phyloP scores from a whole-genome alignment of 306 rosid genomes.

The Oxytropis ochrocephala region DNA sequence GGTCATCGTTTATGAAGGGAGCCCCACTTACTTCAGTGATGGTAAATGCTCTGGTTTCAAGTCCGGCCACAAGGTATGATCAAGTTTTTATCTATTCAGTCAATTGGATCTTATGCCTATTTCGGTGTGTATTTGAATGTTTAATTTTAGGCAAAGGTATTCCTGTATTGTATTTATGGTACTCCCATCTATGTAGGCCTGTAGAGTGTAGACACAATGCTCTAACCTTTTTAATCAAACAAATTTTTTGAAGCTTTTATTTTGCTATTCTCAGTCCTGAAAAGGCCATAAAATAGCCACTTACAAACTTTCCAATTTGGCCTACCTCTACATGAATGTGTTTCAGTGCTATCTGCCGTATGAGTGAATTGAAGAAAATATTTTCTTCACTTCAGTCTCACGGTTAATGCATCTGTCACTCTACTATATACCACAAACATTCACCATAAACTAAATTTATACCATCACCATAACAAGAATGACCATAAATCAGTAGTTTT shows the following conservation, averaged over 20 bases:
- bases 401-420: not conserved
- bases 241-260: not conserved
- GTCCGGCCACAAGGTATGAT: constrained; percentile 89
- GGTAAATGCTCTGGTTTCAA: constrained; percentile 70
- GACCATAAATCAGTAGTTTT: constrained; percentile 20
- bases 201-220: not conserved
- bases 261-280: not conserved
- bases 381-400: constrained; percentile 7
- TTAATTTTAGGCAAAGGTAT: not conserved
- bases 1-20: constrained; percentile 90
- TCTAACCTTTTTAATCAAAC: constrained; percentile 15
- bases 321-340: not conserved
- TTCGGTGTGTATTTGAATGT: not conserved
- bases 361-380: not conserved
- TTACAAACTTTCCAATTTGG: not conserved
- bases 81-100: not conserved
- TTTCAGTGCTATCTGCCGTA: not conserved
- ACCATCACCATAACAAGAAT: constrained; percentile 9
- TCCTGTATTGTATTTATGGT: not conserved
- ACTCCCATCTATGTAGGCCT: not conserved
- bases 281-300: not conserved
- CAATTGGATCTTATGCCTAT: not conserved
- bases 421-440: not conserved
- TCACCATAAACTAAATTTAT: constrained; percentile 16
- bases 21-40: constrained; percentile 57